Conservation (phyloP, 2,329 filamentous ascomycete species). For the Helminthosporium solani region DNA sequence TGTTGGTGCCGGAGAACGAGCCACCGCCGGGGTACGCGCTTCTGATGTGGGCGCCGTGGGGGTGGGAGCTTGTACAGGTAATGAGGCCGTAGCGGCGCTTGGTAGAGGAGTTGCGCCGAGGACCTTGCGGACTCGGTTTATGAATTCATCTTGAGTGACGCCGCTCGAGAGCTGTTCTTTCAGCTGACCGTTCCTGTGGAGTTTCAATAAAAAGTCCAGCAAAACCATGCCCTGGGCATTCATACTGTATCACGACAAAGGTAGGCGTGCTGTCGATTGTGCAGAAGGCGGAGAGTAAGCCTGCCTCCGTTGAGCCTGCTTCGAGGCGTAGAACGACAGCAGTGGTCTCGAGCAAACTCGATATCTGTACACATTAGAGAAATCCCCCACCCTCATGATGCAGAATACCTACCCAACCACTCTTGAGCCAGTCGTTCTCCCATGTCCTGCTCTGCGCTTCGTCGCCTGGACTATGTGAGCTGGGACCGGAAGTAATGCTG, state of each 20-base stretch:
- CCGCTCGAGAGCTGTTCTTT: conserved; percentile 73
- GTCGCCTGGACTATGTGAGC: conserved; percentile 58
- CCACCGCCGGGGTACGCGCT: background rate
- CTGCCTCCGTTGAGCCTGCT: conserved; percentile 76
- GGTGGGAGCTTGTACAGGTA: conserved; percentile 3
- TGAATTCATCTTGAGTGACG: conserved; percentile 65
- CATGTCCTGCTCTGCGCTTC: conserved; percentile 67
- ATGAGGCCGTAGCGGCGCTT: conserved; percentile 15
- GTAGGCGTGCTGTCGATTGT: conserved; percentile 77
- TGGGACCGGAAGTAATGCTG: background rate
- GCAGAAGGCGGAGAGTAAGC: conserved; percentile 78
- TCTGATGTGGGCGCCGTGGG: conserved; percentile 1
- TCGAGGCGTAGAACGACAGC: conserved; percentile 70
- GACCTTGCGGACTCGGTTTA: conserved; percentile 53
- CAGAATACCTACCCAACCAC: conserved; percentile 34
- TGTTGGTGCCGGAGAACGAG: conserved; percentile 1
- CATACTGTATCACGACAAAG: conserved; percentile 72
- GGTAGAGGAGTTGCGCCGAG: conserved; percentile 33
- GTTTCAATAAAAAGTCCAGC: too few species aligned
- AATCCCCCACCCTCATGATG: too few species aligned
- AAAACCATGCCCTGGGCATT: background rate
- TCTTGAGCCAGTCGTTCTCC: conserved; percentile 67
- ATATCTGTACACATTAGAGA: conserved; percentile 28
- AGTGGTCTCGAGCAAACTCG: conserved; percentile 58
- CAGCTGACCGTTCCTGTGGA: conserved; percentile 64